phyloP scores from a whole-genome alignment of 805 yeast genomes.

The Candida adriatica region DNA sequence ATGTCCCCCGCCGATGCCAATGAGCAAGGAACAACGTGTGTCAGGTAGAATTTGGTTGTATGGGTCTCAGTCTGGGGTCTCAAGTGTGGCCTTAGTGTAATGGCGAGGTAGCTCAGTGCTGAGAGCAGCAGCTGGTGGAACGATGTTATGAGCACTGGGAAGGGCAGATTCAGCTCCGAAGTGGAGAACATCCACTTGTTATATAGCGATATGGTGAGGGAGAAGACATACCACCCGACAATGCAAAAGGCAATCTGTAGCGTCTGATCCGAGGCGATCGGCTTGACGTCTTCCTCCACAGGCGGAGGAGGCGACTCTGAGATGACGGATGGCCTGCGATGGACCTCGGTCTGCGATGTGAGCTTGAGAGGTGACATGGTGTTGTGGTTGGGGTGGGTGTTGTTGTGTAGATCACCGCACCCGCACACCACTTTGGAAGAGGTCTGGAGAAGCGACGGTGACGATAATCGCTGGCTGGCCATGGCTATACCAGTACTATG shows the following conservation, averaged over 20 bases:
- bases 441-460: too few relatives aligned
- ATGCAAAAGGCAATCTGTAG: slow-evolving; percentile 17
- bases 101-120: slow-evolving; percentile 29
- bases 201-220: slow-evolving; percentile 67
- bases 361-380: not conserved
- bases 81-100: slow-evolving; percentile 14
- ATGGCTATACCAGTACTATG: too few relatives aligned
- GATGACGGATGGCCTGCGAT: slow-evolving; percentile 10
- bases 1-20: slow-evolving; percentile 88
- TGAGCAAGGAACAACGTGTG: slow-evolving; percentile 74
- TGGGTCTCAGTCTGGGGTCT: slow-evolving; percentile 7
- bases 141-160: slow-evolving; percentile 79
- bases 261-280: slow-evolving; percentile 10
- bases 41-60: slow-evolving; percentile 30
- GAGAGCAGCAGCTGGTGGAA: slow-evolving; percentile 78
- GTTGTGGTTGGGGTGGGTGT: not conserved
- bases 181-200: slow-evolving; percentile 96
- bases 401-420: too few relatives aligned
- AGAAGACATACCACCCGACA: slow-evolving; percentile 64
- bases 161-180: slow-evolving; percentile 65
- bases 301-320: not conserved
- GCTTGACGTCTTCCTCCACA: not conserved
- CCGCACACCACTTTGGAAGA: too few relatives aligned
- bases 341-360: slow-evolving; percentile 14
- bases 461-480: too few relatives aligned